Percentiles rank a stretch among this genome's conserved stretches.
Conservation (phyloP, 345 rosid genomes). For the Eucalyptus virginea region DNA sequence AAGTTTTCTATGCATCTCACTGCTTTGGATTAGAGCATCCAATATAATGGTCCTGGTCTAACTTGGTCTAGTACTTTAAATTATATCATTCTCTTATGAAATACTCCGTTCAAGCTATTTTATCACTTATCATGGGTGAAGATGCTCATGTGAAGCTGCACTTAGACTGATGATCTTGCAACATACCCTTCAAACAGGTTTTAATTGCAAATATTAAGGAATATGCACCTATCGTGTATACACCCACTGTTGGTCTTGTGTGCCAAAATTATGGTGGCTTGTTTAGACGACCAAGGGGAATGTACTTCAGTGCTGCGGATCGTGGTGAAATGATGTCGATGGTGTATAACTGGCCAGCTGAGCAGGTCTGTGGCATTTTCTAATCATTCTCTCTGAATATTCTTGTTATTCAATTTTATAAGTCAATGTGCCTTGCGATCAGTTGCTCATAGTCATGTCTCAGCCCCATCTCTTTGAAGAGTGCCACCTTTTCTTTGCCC, state of each 20-base stretch:
- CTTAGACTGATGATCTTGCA: background rate
- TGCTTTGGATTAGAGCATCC: background rate
- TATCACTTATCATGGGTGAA: background rate
- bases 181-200: constrained; percentile 34
- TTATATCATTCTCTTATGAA: background rate
- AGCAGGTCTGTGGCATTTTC: constrained; percentile 47
- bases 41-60: background rate
- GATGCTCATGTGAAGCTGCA: background rate
- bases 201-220: constrained; percentile 84
- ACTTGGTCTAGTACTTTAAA: background rate
- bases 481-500: background rate
- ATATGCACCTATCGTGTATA: constrained; percentile 95
- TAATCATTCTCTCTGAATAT: background rate
- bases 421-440: background rate
- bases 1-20: background rate
- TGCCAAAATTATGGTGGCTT: constrained; percentile 94
- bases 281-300: constrained; percentile 98
- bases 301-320: constrained; percentile 92
- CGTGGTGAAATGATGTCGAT: constrained; percentile 99
- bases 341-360: constrained; percentile 99
- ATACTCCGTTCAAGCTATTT: background rate
- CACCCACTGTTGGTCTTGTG: constrained; percentile 95
- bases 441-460: background rate
- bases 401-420: background rate
- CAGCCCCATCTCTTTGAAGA: background rate